Evolutionary conservation across 2,329 filamentous ascomycete genomes (phyloP).

Genomic region (Microdochium trichocladiopsis): DNA sequence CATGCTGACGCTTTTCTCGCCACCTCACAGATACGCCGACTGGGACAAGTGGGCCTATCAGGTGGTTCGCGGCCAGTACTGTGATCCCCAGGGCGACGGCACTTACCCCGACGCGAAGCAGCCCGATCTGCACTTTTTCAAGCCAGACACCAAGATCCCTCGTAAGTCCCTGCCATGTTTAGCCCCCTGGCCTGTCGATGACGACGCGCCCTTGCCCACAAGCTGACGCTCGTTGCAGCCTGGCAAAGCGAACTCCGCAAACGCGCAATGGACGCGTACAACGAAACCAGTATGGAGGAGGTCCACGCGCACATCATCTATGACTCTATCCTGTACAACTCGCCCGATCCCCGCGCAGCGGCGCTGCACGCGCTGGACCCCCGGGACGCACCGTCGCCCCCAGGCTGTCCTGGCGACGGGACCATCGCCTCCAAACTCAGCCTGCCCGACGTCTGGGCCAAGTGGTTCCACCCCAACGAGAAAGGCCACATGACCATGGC

Average conservation of each 20-base stretch:
- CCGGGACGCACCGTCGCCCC: slow-evolving; percentile 4
- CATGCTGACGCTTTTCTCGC: slow-evolving; percentile 1
- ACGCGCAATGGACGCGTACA: no score
- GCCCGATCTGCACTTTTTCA: slow-evolving; percentile 14
- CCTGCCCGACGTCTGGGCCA: slow-evolving; percentile 12
- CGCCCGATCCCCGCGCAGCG: neutral
- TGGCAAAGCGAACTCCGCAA: no score
- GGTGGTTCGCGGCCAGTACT: neutral
- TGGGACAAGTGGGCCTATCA: neutral
- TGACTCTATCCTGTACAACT: neutral
- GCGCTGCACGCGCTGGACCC: slow-evolving; percentile 2
- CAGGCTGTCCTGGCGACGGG: neutral
- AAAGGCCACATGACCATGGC: slow-evolving; percentile 5
- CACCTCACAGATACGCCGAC: neutral
- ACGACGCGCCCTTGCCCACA: no score
- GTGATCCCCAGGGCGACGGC: neutral
- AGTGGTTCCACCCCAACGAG: slow-evolving; percentile 15
- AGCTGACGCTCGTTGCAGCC: no score
- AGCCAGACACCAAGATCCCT: slow-evolving; percentile 6
- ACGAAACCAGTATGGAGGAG: no score
- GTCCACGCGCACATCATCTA: no score
- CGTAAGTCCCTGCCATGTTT: no score
- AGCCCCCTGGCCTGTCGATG: no score
- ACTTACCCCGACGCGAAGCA: slow-evolving; percentile 7
- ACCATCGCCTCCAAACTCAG: neutral